A percentile compares a stretch with the other conserved stretches of the same genome.
These are phyloP conservation scores for Boletus semigastroideus DNA, from an alignment of 1,284 basidiomycete genomes.

Conservation along the genomic window DNA sequence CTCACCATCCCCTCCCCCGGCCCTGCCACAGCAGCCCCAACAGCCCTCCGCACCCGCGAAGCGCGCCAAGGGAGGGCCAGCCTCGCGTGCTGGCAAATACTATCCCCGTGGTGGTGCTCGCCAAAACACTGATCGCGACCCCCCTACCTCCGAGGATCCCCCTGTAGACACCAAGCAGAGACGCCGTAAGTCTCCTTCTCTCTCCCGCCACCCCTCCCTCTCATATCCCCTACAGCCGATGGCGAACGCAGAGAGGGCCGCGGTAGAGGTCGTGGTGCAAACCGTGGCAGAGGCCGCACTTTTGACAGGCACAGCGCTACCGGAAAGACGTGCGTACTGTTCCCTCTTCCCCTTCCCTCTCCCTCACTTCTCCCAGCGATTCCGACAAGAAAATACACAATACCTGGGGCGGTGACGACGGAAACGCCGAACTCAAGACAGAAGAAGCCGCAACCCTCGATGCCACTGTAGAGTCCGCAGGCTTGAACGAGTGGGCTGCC, in stretches of 20 bases:
- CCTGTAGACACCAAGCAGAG: slow-evolving; percentile 41
- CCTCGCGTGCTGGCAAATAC: slow-evolving; percentile 72
- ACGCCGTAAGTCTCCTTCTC: slow-evolving; percentile 47
- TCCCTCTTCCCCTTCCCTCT: background rate
- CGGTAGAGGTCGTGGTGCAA: slow-evolving; percentile 45
- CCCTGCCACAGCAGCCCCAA: slow-evolving; percentile 26
- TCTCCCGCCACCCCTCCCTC: slow-evolving; percentile 1
- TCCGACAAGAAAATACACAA: slow-evolving; percentile 90
- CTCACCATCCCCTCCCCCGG: slow-evolving; percentile 41
- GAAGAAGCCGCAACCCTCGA: slow-evolving; percentile 68
- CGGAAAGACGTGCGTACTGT: slow-evolving; percentile 69
- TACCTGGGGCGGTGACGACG: slow-evolving; percentile 90
- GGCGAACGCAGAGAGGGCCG: slow-evolving; percentile 46
- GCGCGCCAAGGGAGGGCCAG: slow-evolving; percentile 58
- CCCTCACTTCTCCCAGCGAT: slow-evolving; percentile 52
- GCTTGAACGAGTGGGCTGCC: slow-evolving; percentile 44
- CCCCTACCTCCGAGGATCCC: slow-evolving; percentile 37
- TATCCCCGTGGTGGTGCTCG: slow-evolving; percentile 64
- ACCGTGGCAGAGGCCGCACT: slow-evolving; percentile 65
- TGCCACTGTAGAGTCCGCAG: slow-evolving; percentile 48
- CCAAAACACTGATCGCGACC: slow-evolving; percentile 43
- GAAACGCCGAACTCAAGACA: slow-evolving; percentile 70
- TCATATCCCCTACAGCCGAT: slow-evolving; percentile 42
- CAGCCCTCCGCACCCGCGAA: slow-evolving; percentile 37
- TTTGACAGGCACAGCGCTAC: slow-evolving; percentile 84